Conservation (phyloP, 306 rosid genomes). For the Amphicarpaea edgeworthii region DNA sequence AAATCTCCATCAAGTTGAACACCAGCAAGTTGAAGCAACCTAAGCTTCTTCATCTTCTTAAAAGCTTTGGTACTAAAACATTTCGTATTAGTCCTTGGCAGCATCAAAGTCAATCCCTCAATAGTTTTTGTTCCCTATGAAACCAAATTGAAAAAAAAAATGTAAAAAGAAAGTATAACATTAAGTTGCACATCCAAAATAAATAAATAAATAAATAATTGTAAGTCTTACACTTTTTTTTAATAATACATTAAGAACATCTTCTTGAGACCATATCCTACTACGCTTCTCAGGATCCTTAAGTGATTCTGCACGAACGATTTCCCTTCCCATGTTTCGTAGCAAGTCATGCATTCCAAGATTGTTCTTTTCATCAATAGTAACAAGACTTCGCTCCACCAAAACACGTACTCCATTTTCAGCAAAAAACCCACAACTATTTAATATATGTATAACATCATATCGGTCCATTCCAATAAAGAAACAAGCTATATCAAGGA, state of each 20-base stretch:
- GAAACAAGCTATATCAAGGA: constrained; percentile 44
- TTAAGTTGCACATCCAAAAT: no score
- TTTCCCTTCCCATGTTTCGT: neutral
- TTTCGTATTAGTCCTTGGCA: no score
- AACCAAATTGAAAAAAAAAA: no score
- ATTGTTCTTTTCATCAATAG: no score
- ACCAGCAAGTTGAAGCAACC: no score
- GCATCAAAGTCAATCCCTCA: no score
- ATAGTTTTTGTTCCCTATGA: no score
- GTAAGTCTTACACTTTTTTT: neutral
- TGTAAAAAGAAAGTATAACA: no score
- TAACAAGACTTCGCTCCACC: neutral
- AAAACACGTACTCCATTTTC: neutral
- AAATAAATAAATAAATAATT: no score
- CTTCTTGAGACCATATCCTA: neutral
- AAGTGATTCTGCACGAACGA: neutral
- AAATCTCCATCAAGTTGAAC: no score
- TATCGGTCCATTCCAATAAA: constrained; percentile 27
- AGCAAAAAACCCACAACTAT: neutral
- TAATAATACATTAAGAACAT: neutral
- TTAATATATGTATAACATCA: constrained; percentile 14
- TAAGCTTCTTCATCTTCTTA: no score
- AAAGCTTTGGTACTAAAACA: no score
- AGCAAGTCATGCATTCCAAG: neutral
- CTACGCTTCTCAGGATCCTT: neutral